Conservation (phyloP, 192 early-diverging fungal genomes). For the Nowakowskiella sp. region DNA sequence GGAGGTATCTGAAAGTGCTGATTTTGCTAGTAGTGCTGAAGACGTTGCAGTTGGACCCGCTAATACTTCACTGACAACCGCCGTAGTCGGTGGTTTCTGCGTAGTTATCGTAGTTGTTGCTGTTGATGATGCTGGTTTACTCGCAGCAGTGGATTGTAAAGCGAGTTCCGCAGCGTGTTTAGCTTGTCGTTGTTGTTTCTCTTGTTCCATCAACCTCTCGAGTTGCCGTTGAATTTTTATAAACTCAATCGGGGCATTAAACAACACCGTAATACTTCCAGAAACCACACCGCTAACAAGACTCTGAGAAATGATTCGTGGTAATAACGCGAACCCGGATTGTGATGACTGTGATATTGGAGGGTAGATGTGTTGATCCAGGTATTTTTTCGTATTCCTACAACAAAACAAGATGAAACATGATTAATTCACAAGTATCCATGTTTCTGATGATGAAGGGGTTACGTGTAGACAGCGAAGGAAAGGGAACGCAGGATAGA, state of each 20-base stretch:
- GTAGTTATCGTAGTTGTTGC: constrained; percentile 9
- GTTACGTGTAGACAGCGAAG: constrained; percentile 77
- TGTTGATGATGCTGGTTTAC: constrained; percentile 18
- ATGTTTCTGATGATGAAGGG: constrained; percentile 2
- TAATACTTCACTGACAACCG: constrained; percentile 1
- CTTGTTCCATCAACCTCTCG: constrained; percentile 13
- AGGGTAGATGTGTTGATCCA: background rate
- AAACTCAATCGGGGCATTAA: constrained; percentile 47
- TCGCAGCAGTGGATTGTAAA: too few relatives aligned
- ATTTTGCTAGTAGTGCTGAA: background rate
- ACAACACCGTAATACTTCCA: constrained; percentile 31
- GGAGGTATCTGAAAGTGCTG: background rate
- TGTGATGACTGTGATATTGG: too few relatives aligned
- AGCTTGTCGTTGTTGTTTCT: too few relatives aligned
- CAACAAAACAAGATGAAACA: constrained; percentile 1
- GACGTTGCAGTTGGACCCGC: background rate
- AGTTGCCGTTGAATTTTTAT: constrained; percentile 36
- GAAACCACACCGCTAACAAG: constrained; percentile 26
- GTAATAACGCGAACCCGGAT: too few relatives aligned
- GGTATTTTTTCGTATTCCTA: constrained; percentile 1
- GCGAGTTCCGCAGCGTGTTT: too few relatives aligned
- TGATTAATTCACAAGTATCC: constrained; percentile 2
- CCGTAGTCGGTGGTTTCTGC: constrained; percentile 11
- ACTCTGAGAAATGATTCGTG: constrained; percentile 4
- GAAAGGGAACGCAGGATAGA: constrained; percentile 84